phyloP scores from a whole-genome alignment of 2,329 filamentous ascomycete genomes.

The Sphaerostilbella broomeana region DNA sequence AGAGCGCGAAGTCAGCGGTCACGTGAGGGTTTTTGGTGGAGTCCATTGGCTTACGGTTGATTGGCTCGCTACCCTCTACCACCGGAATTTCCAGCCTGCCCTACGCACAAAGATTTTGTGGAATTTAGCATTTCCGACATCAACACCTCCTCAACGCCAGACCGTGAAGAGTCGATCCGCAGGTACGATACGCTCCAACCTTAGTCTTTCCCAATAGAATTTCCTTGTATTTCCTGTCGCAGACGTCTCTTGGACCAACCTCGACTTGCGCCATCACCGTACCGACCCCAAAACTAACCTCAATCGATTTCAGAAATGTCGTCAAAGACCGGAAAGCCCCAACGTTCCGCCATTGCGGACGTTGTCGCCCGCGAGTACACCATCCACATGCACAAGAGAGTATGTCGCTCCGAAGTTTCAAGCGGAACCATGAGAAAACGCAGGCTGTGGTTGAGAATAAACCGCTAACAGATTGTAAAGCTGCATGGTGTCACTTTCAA shows the following conservation, averaged over 20 bases:
- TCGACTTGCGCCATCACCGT: conserved; percentile 1
- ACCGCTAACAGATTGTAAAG: conserved; percentile 41
- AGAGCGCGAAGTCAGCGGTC: conserved; percentile 2
- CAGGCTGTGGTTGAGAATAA: background rate
- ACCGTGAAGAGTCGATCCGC: conserved; percentile 35
- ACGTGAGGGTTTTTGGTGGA: conserved; percentile 22
- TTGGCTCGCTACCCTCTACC: conserved; percentile 33
- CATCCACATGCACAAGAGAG: conserved; percentile 98
- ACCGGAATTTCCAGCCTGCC: conserved; percentile 31
- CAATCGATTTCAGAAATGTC: conserved; percentile 33
- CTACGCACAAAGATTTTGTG: conserved; percentile 39
- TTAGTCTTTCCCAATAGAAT: conserved; percentile 14
- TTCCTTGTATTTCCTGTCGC: conserved; percentile 2
- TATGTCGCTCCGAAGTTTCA: conserved; percentile 23
- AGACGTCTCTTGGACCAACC: background rate
- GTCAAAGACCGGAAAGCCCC: conserved; percentile 36
- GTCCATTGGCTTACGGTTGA: conserved; percentile 17
- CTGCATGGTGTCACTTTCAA: conserved; percentile 98
- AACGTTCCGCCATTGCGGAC: conserved; percentile 95
- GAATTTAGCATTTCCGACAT: conserved; percentile 31
- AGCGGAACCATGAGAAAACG: background rate
- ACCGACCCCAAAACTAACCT: conserved; percentile 21
- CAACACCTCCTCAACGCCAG: conserved; percentile 33
- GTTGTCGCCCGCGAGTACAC: conserved; percentile 99
- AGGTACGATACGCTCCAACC: conserved; percentile 30